Conservation (phyloP, 495 filamentous ascomycete species). For the Pseudevernia furfuracea region DNA sequence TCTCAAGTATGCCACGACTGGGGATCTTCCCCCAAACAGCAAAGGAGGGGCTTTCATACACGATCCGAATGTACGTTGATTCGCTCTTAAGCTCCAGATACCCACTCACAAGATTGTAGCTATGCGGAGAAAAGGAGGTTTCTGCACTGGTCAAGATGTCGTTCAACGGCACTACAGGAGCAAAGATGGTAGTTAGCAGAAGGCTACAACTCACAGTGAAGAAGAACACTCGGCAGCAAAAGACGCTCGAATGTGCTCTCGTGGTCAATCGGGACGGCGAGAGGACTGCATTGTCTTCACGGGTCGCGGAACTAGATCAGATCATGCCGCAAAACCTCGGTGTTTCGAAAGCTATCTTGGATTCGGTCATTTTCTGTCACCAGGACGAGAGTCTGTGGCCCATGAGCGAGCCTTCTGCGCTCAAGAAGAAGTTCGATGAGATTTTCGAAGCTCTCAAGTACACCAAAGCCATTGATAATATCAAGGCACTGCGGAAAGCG, state of each 20-base stretch:
- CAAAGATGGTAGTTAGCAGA: conserved; percentile 70
- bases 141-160: conserved; percentile 83
- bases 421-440: conserved; percentile 94
- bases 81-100: not conserved
- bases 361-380: conserved; percentile 96
- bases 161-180: conserved; percentile 67
- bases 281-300: conserved; percentile 63
- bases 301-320: conserved; percentile 69
- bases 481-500: conserved; percentile 75
- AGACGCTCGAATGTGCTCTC: conserved; percentile 74
- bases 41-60: conserved; percentile 93
- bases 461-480: conserved; percentile 92
- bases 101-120: conserved; percentile 34
- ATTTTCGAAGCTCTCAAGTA: conserved; percentile 97
- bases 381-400: conserved; percentile 98
- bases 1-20: conserved; percentile 96
- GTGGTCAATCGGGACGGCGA: conserved; percentile 74
- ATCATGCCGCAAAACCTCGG: conserved; percentile 83
- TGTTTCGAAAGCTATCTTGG: conserved; percentile 81
- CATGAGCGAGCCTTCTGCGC: conserved; percentile 74
- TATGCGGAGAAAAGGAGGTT: conserved; percentile 85
- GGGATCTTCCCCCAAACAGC: conserved; percentile 87
- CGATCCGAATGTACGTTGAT: conserved; percentile 64
- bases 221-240: conserved; percentile 59
- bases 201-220: conserved; percentile 81